Evolutionary conservation across 2,329 filamentous ascomycete species (phyloP), one percentile per base, ranked within the genome.

Genomic region (Exutisphaerella laricina): DNA sequence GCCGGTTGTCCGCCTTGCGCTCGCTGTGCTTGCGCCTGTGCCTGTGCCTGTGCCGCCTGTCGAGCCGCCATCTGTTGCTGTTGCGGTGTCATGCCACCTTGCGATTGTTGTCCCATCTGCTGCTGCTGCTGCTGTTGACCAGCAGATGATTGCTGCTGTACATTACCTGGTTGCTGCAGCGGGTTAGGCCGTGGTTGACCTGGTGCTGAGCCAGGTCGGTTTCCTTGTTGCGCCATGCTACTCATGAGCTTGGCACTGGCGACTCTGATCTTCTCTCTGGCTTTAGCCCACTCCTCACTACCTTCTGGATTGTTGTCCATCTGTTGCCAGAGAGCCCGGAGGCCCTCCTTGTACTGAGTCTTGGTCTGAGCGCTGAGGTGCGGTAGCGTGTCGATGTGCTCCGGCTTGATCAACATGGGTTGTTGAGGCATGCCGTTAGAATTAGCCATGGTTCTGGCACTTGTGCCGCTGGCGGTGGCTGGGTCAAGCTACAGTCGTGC

Each of bases 331-430:
- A 78, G 67, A 47, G 67, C 71, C 43, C 70, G 67, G 48, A 81
- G 70, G 14, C 73, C 66, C 36, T 69, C 63, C 44, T 72, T 73
- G 55, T 79, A 78, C 51, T 75, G 71, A 32, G 68, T 61, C 62
- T 79, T 80, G 53, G 75, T 70, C 36, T 71, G 63, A 6, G 76
- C 72, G 47, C 63, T 72, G 21, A 81, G 65, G 58, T 72, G 67
- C 4, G 73, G 72, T 4, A 78, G 65, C 44, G 68, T 69, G 47
- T 71, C 68, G 39, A 78, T 73, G 47, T 76, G 71, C 43, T 73
- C 70, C 21, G 73, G 72, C 32, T 69, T 69, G 51, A 77, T 75
- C 44, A 64, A 12, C n/a, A 12, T 6, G 23, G 6, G 12, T 26
- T 26, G 6, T 26, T 12, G 23, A 26, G 23, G 23, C 23, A 12